Evolutionary conservation across 257 asterid genomes (phyloP), one percentile per base, ranked within the genome.

Genomic region (Solanum paucissectum): DNA sequence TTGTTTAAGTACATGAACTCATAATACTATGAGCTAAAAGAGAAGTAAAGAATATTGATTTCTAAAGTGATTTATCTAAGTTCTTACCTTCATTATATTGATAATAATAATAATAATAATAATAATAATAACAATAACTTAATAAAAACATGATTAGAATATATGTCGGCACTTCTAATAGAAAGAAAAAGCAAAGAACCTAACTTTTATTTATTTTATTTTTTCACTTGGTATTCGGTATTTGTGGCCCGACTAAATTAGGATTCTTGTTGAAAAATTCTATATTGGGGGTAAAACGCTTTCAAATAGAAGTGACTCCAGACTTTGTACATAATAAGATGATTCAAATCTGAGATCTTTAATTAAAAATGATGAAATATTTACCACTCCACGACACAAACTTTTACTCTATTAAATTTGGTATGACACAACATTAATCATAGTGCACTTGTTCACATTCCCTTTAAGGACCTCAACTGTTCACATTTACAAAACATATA

Each of bases 401-500:
- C 7, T 32, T 32, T 71, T 52, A 52, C 62, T 18, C 62, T 71
- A 79, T 16, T 79, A 79, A 44, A 46, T 46, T 79, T 79, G 27
- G 85, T 79, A 27, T 27, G 85, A 46, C 42, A 46, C 42, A 14
- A 25, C 89, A 83, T 87, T 89, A 42, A 58, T 86, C 55, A 37
- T 89, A n/a, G 66, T 66, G 89, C 89, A 86, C 87, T 55, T 52
- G 37, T 86, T 29, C 44, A 3, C 87, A 77, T 55, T 75, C 83
- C 81, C 0, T 52, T 44, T 16, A 38, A 81, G 66, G 25, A 32
- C 84, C 38, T 81, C 85, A 29, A 5, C 32, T 49, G 85, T 49
- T 55, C 69, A 82, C 44, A 18, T 82, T 82, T 82, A 32, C 21
- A 49, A 18, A 29, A 32, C 66, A 44, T 27, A 79, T 79, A 79